Conservation (phyloP, 352 stramenopile genomes). For the Pythium insidiosum region DNA sequence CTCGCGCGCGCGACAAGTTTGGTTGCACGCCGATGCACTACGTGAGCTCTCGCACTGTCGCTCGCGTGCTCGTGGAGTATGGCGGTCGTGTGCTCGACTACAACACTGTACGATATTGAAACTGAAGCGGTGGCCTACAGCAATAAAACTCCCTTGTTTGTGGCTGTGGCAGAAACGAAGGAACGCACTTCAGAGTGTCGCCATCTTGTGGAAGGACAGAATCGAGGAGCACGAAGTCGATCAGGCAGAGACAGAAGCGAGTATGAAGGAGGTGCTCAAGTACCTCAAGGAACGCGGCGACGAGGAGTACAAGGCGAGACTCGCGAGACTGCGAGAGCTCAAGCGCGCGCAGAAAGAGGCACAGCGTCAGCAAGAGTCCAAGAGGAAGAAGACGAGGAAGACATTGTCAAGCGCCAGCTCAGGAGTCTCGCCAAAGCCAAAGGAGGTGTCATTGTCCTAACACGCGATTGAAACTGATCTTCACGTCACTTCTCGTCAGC, state of each 20-base stretch:
- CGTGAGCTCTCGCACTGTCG: constrained; percentile 48
- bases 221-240: constrained; percentile 5
- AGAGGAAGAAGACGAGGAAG: too few relatives aligned
- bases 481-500: constrained; percentile 4
- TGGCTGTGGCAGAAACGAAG: constrained; percentile 40
- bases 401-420: too few relatives aligned
- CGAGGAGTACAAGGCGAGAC: constrained; percentile 46
- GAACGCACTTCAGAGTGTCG: constrained; percentile 36
- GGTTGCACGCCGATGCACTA: constrained; percentile 64
- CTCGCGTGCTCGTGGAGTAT: constrained; percentile 57
- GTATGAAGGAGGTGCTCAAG: constrained; percentile 26
- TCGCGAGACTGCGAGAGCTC: constrained; percentile 28
- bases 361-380: constrained; percentile 10
- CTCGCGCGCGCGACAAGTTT: constrained; percentile 46
- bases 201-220: constrained; percentile 1
- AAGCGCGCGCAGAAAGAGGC: constrained; percentile 31
- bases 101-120: constrained; percentile 24
- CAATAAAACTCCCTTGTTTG: neutral
- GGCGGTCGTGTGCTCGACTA: constrained; percentile 46
- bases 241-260: too few relatives aligned
- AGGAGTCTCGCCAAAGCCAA: too few relatives aligned
- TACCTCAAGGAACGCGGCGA: constrained; percentile 37
- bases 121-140: neutral
- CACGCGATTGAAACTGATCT: neutral
- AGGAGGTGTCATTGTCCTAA: too few relatives aligned